These are phyloP conservation scores for Capillidium rhysosporum DNA, from an alignment of 371 early-diverging fungal species.

Conservation along the genomic window DNA sequence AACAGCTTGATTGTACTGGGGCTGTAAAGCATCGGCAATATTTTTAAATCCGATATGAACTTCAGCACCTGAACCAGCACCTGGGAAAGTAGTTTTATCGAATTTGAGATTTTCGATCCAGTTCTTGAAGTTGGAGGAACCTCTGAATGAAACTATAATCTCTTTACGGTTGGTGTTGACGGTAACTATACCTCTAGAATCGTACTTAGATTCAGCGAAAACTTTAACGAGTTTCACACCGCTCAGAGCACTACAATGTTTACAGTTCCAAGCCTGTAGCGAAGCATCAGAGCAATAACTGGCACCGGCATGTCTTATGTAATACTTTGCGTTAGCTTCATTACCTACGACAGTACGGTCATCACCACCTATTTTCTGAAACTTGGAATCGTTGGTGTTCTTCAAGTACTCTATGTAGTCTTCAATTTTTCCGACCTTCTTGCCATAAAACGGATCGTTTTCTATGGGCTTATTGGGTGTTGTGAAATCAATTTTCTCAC, in stretches of 20 bases:
- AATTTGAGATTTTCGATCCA: neutral
- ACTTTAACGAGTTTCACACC: neutral
- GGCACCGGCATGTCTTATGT: neutral
- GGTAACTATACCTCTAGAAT: neutral
- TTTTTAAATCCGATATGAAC: slow-evolving; percentile 5
- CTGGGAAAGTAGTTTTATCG: neutral
- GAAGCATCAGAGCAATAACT: neutral
- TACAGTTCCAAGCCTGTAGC: neutral
- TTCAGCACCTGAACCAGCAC: neutral
- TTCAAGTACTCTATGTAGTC: neutral
- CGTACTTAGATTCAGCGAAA: neutral
- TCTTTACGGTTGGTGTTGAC: neutral
- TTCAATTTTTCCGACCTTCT: neutral
- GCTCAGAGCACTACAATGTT: neutral
- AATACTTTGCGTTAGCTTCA: neutral
- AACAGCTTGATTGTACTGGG: neutral
- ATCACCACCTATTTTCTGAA: neutral
- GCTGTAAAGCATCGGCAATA: neutral
- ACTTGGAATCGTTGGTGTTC: neutral
- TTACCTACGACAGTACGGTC: neutral
- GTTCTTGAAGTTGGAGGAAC: neutral
- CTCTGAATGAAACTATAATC: slow-evolving; percentile 3
- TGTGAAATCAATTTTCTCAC: too few relatives aligned
- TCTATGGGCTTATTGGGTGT: neutral
- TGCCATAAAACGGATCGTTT: neutral